A percentile compares a stretch with the other conserved stretches of the same genome.
Conservation (phyloP, 2,329 filamentous ascomycete species). For the Diatrype stigma region DNA sequence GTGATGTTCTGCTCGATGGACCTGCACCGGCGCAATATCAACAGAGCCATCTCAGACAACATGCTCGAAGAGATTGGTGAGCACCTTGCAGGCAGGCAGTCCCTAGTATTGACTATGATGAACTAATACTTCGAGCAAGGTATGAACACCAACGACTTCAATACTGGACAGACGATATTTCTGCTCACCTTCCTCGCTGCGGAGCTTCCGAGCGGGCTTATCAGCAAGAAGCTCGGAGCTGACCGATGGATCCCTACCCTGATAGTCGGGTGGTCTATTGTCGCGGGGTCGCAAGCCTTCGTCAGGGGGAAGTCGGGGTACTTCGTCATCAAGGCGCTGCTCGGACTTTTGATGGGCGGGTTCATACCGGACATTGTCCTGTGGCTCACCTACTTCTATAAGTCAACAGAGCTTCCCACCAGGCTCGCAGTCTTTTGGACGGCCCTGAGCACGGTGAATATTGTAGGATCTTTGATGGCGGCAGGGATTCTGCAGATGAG, state of each 20-base stretch:
- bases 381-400: conserved; percentile 75
- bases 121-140: conserved; percentile 4
- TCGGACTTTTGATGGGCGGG: conserved; percentile 52
- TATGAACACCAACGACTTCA: conserved; percentile 39
- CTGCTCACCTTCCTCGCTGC: conserved; percentile 45
- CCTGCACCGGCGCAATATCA: conserved; percentile 26
- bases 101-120: too few relatives aligned
- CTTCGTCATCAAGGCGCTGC: conserved; percentile 28
- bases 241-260: conserved; percentile 46
- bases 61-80: conserved; percentile 34
- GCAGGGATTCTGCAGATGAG: conserved; percentile 50
- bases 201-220: conserved; percentile 50
- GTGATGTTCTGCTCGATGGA: conserved; percentile 22
- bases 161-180: conserved; percentile 47
- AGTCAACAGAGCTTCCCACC: conserved; percentile 61
- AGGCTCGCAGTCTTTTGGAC: conserved; percentile 70
- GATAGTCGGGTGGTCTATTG: conserved; percentile 33
- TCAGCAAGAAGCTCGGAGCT: conserved; percentile 48
- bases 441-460: conserved; percentile 53
- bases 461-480: conserved; percentile 49
- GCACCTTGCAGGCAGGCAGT: too few relatives aligned
- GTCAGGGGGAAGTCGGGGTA: conserved; percentile 25
- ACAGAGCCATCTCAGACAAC: conserved; percentile 26
- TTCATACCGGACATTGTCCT: conserved; percentile 63
- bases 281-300: conserved; percentile 30